phyloP scores from a whole-genome alignment of 2,329 filamentous ascomycete genomes.

The Cercospora sp. region DNA sequence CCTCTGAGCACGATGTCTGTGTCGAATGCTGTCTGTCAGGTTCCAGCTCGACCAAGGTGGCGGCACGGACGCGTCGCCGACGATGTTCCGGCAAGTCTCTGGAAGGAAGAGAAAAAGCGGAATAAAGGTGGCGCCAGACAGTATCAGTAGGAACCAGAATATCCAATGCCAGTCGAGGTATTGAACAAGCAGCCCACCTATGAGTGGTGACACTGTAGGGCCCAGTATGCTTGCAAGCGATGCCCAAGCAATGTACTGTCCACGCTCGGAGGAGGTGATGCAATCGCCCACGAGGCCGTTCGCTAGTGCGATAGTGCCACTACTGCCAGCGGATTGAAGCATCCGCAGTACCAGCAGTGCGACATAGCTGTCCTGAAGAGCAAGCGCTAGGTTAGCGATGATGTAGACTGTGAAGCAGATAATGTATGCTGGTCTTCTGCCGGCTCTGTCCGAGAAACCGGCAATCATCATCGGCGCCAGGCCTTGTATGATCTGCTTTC shows the following conservation, averaged over 20 bases:
- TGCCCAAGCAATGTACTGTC: constrained; percentile 70
- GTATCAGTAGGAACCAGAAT: constrained; percentile 53
- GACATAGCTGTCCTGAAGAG: constrained; percentile 38
- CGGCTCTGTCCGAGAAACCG: constrained; percentile 36
- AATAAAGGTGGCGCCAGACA: constrained; percentile 50
- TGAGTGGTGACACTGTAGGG: constrained; percentile 56
- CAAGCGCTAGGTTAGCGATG: constrained; percentile 40
- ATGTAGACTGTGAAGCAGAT: constrained; percentile 38
- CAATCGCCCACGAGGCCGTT: constrained; percentile 73
- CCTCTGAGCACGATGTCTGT: constrained; percentile 22
- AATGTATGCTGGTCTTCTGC: constrained; percentile 38
- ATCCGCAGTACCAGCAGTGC: constrained; percentile 61
- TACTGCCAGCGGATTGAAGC: constrained; percentile 64
- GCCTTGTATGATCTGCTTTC: constrained; percentile 34
- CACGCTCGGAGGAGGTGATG: constrained; percentile 66
- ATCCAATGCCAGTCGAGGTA: constrained; percentile 60
- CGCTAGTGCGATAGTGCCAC: constrained; percentile 68
- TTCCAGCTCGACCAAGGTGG: constrained; percentile 61
- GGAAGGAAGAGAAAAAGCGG: constrained; percentile 59
- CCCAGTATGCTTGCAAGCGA: constrained; percentile 56
- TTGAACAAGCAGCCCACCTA: constrained; percentile 64
- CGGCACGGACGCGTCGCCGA: constrained; percentile 62
- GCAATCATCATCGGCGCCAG: constrained; percentile 38
- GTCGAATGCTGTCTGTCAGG: constrained; percentile 46
- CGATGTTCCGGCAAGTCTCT: constrained; percentile 52